Percentiles rank a stretch among this genome's conserved stretches.
phyloP scores from a whole-genome alignment of 1,284 basidiomycete species.

The Ganoderma meredithae region DNA sequence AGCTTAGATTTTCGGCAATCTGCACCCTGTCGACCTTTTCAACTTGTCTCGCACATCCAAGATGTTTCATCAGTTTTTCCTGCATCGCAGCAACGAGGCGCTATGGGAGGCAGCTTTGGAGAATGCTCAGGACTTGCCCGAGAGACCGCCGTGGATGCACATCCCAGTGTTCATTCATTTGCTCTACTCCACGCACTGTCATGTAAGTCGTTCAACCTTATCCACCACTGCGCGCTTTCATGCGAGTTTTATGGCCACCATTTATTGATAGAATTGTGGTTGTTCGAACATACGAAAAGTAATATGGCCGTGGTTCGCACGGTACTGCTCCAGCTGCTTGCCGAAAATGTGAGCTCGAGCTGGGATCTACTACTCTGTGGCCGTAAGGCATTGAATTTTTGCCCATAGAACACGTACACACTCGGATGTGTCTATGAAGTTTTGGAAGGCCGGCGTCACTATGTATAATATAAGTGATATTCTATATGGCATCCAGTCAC shows the following conservation, averaged over 20 bases:
- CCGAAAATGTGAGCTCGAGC: background rate
- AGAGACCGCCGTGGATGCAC: conserved; percentile 24
- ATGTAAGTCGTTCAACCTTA: conserved; percentile 1
- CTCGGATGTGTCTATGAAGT: background rate
- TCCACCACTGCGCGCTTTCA: background rate
- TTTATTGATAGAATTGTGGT: background rate
- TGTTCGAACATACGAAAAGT: background rate
- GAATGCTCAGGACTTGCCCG: conserved; percentile 21
- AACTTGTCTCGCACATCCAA: conserved; percentile 21
- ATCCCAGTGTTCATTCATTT: conserved; percentile 26
- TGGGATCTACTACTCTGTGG: background rate
- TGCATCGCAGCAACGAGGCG: conserved; percentile 14
- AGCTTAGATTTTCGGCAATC: conserved; percentile 51
- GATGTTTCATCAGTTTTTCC: conserved; percentile 17
- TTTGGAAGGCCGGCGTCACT: background rate
- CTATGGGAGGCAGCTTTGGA: conserved; percentile 24
- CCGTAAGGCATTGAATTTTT: background rate
- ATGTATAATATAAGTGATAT: background rate
- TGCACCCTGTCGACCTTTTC: conserved; percentile 48
- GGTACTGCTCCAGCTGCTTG: conserved; percentile 6
- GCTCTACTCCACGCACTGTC: conserved; percentile 20
- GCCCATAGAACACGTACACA: background rate
- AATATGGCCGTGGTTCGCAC: conserved; percentile 5
- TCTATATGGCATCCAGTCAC: background rate
- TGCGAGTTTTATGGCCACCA: background rate